These are phyloP conservation scores for Trichoderma cornu-damae DNA, from an alignment of 2,329 filamentous ascomycete species.

Conservation along the genomic window DNA sequence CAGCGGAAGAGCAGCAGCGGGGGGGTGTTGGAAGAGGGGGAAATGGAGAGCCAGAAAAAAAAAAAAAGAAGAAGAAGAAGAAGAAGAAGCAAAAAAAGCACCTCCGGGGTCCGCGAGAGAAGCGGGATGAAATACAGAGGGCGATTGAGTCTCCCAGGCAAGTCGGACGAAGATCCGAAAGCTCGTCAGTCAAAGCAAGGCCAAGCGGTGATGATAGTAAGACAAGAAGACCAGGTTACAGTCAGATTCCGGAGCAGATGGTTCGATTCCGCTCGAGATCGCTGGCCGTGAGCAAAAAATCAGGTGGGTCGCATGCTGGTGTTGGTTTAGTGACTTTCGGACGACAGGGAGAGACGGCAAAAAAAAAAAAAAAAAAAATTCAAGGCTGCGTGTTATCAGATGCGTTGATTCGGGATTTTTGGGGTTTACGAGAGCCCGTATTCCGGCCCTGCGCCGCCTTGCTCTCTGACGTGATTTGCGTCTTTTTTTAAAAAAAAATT, in stretches of 20 bases:
- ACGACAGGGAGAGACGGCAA: neutral
- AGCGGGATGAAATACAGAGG: neutral
- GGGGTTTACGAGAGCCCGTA: no score
- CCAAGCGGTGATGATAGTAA: constrained; percentile 7
- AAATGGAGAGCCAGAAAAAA: neutral
- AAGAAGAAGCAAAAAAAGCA: neutral
- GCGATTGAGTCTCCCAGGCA: constrained; percentile 15
- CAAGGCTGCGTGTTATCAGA: no score
- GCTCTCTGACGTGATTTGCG: no score
- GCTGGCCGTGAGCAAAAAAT: constrained; percentile 12
- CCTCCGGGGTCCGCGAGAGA: neutral
- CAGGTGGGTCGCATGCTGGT: constrained; percentile 8
- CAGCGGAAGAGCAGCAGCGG: constrained; percentile 8
- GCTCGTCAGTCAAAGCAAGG: neutral
- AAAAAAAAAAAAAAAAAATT: neutral
- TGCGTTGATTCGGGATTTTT: no score
- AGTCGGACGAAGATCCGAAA: neutral
- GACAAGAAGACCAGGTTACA: constrained; percentile 4
- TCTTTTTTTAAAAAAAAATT: no score
- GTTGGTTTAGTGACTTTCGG: constrained; percentile 5
- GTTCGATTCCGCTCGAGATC: constrained; percentile 6
- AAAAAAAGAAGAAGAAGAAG: no score
- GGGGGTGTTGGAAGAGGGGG: neutral
- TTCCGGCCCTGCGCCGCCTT: no score
- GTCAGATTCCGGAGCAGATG: constrained; percentile 11